phyloP scores from a whole-genome alignment of 2,329 filamentous ascomycete genomes.

The Colletotrichum truncatum region DNA sequence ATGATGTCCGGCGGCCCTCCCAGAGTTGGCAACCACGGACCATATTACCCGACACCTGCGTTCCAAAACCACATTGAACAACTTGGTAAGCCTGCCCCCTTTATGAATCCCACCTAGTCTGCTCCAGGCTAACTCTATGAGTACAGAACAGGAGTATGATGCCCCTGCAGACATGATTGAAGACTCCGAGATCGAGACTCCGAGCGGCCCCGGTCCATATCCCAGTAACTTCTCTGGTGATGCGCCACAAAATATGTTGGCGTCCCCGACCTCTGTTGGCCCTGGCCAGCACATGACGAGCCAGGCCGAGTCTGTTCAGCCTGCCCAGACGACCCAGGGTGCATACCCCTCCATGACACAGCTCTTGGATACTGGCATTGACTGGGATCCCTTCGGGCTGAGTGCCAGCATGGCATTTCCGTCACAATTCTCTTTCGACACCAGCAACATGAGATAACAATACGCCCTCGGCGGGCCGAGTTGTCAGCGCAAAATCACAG shows the following conservation, averaged over 20 bases:
- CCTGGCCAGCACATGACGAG: slow-evolving; percentile 46
- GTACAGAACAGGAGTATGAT: slow-evolving; percentile 96
- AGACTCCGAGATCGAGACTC: slow-evolving; percentile 77
- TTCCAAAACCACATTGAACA: slow-evolving; percentile 97
- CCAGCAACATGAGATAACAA: slow-evolving; percentile 59
- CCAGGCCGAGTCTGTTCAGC: slow-evolving; percentile 45
- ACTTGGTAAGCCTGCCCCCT: slow-evolving; percentile 77
- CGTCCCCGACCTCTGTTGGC: slow-evolving; percentile 48
- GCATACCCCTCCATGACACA: slow-evolving; percentile 72
- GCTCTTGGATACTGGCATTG: slow-evolving; percentile 80
- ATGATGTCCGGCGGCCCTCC: slow-evolving; percentile 42
- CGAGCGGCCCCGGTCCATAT: slow-evolving; percentile 73
- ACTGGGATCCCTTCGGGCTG: slow-evolving; percentile 92
- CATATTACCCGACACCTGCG: slow-evolving; percentile 81
- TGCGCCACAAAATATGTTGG: slow-evolving; percentile 49
- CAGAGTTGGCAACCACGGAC: slow-evolving; percentile 50
- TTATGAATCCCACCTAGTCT: slow-evolving; percentile 69
- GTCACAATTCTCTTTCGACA: slow-evolving; percentile 80
- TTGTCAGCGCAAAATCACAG: background rate
- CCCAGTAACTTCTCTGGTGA: slow-evolving; percentile 61
- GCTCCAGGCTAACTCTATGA: slow-evolving; percentile 74
- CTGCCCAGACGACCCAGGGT: slow-evolving; percentile 36
- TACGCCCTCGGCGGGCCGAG: background rate
- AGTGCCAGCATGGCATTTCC: slow-evolving; percentile 97
- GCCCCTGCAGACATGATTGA: slow-evolving; percentile 90